Conservation (phyloP, 192 early-diverging fungal species). For the Paraglomus brasilianum region DNA sequence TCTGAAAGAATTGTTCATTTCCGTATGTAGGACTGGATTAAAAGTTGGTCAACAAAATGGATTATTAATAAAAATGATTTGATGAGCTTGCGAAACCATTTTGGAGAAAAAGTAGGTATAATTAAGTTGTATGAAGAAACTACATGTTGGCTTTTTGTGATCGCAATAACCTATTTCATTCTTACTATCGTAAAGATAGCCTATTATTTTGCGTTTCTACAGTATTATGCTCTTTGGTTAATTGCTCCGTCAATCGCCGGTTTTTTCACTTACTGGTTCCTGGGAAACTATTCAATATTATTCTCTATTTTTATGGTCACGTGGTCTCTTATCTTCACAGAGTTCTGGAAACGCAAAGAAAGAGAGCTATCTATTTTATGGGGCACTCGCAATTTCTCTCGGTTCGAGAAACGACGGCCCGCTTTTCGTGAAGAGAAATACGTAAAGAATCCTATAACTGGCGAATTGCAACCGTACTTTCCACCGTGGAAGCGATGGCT, state of each 20-base stretch:
- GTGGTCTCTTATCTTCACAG: constrained; percentile 72
- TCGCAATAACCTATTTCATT: neutral
- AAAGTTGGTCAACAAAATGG: constrained; percentile 80
- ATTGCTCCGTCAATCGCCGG: constrained; percentile 67
- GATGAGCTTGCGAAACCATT: constrained; percentile 71
- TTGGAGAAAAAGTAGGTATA: constrained; percentile 72
- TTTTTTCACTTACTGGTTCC: constrained; percentile 51
- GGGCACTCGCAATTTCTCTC: constrained; percentile 66
- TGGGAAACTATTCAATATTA: constrained; percentile 57
- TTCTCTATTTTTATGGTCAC: constrained; percentile 65
- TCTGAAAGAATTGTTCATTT: neutral
- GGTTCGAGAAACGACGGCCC: constrained; percentile 61
- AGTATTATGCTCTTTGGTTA: constrained; percentile 82
- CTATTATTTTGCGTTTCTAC: constrained; percentile 94
- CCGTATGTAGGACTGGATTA: constrained; percentile 65
- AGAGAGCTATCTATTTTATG: constrained; percentile 70
- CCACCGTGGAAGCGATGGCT: constrained; percentile 69
- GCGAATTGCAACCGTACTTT: constrained; percentile 71
- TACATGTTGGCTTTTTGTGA: too few relatives aligned
- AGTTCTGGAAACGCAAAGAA: constrained; percentile 81
- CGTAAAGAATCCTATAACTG: constrained; percentile 64
- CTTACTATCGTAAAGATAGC: constrained; percentile 51
- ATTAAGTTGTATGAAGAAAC: neutral
- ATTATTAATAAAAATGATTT: constrained; percentile 71
- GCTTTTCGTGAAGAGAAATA: constrained; percentile 66